phyloP scores from a whole-genome alignment of 2,329 filamentous ascomycete genomes.

The Venturia pyrina region DNA sequence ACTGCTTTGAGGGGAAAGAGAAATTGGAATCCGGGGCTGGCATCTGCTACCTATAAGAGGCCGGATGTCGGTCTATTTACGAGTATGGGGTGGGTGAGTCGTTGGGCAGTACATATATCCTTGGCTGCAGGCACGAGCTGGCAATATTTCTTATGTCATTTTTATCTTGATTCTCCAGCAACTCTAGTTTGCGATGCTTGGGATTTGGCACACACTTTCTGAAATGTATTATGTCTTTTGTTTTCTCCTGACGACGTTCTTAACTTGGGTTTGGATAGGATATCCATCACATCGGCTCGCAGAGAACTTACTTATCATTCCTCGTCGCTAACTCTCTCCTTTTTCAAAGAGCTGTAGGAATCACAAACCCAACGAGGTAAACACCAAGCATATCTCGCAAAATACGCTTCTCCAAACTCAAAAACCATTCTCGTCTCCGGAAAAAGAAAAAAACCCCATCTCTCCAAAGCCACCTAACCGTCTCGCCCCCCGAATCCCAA shows the following conservation, averaged over 20 bases:
- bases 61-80: neutral
- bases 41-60: neutral
- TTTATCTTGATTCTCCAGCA: neutral
- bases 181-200: neutral
- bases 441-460: neutral
- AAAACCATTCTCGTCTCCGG: no score
- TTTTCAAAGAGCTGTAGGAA: no score
- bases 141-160: neutral
- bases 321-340: no score
- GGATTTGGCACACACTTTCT: neutral
- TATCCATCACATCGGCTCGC: no score
- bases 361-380: no score
- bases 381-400: neutral
- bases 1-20: neutral
- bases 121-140: neutral
- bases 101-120: neutral
- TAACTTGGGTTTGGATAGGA: no score
- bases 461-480: no score
- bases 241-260: neutral
- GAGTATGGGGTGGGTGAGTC: neutral
- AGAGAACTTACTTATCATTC: no score
- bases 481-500: neutral
- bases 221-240: neutral
- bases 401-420: no score
- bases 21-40: neutral